Base-by-base conservation (phyloP, 345 rosid genomes). In the Citrus inodora region DNA sequence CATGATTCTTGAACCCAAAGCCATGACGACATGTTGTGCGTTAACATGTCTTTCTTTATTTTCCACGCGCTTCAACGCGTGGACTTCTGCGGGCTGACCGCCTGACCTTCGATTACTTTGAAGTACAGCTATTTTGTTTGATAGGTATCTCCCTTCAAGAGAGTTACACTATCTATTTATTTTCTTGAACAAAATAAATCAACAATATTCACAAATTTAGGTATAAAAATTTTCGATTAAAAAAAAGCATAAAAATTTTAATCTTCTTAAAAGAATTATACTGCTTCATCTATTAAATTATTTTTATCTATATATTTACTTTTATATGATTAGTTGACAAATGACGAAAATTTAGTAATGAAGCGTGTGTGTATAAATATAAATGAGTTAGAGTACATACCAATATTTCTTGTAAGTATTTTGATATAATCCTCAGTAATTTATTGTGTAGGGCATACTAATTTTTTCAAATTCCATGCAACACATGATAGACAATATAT, bases 21-120 rank as follows among this genome's bases (percentile, higher is more conserved):
- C 21, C 2, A 38, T 0, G 27, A 22, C 19, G 22, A 40, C 33
- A 24, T 24, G 28, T 14, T 28, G 24, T 24, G 51, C 3, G 48
- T n/a, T 60, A 59, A 7, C 66, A 38, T 42, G 71, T 4, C 62
- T 9, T n/a, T 5, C 0, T 17, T 16, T 4, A 51, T 32, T 51
- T 21, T 64, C 33, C 51, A 63, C 78, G 70, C 78, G 78, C 62
- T 46, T 62, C 42, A 65, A 75, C 8, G 48, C 30, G 63, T 64
- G 78, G 78, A 64, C 51, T 30, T 30, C 25, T 65, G 6, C 25
- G 24, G 69, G 69, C 9, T 65, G 70, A 66, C 14, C 14, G 10
- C 46, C 51, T 64, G 78, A 64, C 62, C 78, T 42, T 63, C 64
- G 70, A 63, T 67, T 56, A 11, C 3, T 33, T 9, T 61, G 9